Evolutionary conservation across 2,329 filamentous ascomycete species (phyloP).

Genomic region (Scedosporium aurantiacum): DNA sequence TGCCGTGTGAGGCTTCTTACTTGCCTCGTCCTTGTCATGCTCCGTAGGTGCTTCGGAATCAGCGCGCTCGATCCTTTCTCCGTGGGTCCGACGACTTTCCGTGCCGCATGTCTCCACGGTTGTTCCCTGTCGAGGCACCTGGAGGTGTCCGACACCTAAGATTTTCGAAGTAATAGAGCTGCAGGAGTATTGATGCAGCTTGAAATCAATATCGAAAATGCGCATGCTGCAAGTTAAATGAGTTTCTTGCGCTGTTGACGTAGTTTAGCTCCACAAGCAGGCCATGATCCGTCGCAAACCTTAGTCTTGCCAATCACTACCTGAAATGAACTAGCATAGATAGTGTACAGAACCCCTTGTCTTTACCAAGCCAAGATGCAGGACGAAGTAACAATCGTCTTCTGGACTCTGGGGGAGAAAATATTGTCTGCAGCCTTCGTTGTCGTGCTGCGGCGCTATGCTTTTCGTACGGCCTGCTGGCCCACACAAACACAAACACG

Average conservation of each 20-base stretch:
- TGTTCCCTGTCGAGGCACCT: no score
- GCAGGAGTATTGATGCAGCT: no score
- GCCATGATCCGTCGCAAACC: background rate
- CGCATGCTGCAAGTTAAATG: background rate
- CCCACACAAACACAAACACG: background rate
- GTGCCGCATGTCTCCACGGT: no score
- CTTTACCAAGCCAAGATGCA: background rate
- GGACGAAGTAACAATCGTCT: background rate
- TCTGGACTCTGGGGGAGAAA: background rate
- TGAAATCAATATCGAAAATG: background rate
- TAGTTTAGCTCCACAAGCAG: background rate
- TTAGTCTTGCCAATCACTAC: background rate
- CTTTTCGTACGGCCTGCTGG: background rate
- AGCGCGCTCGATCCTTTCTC: no score
- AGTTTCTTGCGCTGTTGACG: background rate
- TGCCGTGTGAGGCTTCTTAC: no score
- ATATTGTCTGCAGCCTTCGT: background rate
- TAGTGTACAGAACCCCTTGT: background rate
- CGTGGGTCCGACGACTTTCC: no score
- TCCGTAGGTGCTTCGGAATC: no score
- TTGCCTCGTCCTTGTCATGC: no score
- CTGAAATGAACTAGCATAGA: background rate
- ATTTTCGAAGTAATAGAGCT: no score
- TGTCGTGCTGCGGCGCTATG: background rate
- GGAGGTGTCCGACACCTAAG: no score